phyloP scores from a whole-genome alignment of 2,329 filamentous ascomycete species.

The Alternaria hordeiaustralica region DNA sequence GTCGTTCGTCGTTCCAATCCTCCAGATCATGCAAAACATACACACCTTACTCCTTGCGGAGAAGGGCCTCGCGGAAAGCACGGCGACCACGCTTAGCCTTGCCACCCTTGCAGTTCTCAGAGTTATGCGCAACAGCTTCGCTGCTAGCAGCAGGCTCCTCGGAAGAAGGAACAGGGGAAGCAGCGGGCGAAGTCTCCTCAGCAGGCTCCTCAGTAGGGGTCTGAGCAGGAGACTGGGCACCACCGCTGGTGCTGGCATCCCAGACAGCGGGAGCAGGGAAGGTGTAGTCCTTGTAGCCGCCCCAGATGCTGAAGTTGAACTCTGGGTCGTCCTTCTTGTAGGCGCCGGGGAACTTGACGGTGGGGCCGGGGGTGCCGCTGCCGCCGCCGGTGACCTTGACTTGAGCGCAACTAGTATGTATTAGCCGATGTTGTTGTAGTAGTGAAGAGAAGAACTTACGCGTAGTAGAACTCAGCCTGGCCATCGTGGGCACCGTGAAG shows the following conservation, averaged over 20 bases:
- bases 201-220: neutral
- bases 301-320: slow-evolving; percentile 25
- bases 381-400: slow-evolving; percentile 49
- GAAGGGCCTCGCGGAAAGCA: slow-evolving; percentile 7
- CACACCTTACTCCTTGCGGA: neutral
- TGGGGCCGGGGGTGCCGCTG: slow-evolving; percentile 32
- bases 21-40: neutral
- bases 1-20: neutral
- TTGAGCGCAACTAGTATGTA: slow-evolving; percentile 44
- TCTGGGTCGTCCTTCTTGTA: slow-evolving; percentile 40
- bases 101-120: slow-evolving; percentile 1
- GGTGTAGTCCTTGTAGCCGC: slow-evolving; percentile 29
- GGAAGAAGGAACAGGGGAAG: neutral
- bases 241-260: slow-evolving; percentile 10
- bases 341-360: slow-evolving; percentile 50
- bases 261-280: slow-evolving; percentile 26
- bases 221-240: neutral
- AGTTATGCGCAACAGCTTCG: neutral
- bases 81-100: slow-evolving; percentile 7
- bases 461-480: slow-evolving; percentile 50
- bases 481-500: slow-evolving; percentile 45
- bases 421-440: neutral
- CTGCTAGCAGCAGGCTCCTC: neutral
- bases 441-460: neutral
- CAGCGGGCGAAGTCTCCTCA: neutral